Evolutionary conservation across 2,329 filamentous ascomycete species (phyloP).

Genomic region (Emergomyces pasteurianus): DNA sequence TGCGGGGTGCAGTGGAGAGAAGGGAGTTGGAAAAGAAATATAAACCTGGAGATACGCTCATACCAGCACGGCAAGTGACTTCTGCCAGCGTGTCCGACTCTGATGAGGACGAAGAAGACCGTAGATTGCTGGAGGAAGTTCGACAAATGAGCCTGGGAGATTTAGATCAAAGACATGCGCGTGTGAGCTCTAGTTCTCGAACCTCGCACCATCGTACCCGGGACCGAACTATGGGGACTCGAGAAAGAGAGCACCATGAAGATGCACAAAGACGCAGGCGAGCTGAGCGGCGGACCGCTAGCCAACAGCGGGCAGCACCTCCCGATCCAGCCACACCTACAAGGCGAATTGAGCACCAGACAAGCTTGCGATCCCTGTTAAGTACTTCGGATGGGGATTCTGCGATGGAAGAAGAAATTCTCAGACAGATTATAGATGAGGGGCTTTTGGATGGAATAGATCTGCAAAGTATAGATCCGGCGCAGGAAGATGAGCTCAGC

Average conservation of each 20-base stretch:
- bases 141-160: constrained; percentile 58
- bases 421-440: constrained; percentile 78
- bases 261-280: constrained; percentile 22
- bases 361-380: constrained; percentile 73
- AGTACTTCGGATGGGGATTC: constrained; percentile 67
- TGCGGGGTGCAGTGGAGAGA: constrained; percentile 59
- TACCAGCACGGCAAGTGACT: constrained; percentile 41
- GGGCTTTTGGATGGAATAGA: constrained; percentile 81
- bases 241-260: constrained; percentile 28
- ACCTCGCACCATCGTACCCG: constrained; percentile 18
- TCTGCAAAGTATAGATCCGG: constrained; percentile 71
- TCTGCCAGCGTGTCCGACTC: constrained; percentile 22
- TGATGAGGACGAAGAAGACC: constrained; percentile 52
- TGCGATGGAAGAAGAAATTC: constrained; percentile 72
- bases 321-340: constrained; percentile 21
- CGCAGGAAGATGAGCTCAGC: constrained; percentile 78
- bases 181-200: constrained; percentile 14
- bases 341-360: constrained; percentile 73
- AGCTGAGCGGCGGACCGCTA: constrained; percentile 15
- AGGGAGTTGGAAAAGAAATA: constrained; percentile 65
- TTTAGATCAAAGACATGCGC: constrained; percentile 14
- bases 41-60: constrained; percentile 66
- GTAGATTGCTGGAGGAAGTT: constrained; percentile 57
- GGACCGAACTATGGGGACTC: constrained; percentile 28
- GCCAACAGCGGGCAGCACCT: constrained; percentile 12